phyloP scores from a whole-genome alignment of 345 rosid genomes.

The Salix brachista region DNA sequence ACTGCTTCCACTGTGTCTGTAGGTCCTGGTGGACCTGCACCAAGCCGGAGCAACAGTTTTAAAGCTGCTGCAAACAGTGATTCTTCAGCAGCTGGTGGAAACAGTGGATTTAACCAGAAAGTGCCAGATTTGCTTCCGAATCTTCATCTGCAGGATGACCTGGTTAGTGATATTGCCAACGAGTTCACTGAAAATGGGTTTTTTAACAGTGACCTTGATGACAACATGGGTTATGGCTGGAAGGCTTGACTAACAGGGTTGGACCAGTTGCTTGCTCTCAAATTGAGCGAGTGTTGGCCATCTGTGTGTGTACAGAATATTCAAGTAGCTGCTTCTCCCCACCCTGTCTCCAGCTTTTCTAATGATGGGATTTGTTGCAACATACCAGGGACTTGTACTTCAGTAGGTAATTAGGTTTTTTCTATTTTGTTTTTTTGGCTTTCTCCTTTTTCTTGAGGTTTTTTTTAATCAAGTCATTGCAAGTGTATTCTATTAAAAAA shows the following conservation, averaged over 20 bases:
- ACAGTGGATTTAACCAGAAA: constrained; percentile 43
- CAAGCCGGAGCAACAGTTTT: constrained; percentile 60
- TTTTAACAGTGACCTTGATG: constrained; percentile 69
- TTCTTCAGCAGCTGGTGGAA: constrained; percentile 48
- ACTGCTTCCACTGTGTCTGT: constrained; percentile 40
- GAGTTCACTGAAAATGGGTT: constrained; percentile 57
- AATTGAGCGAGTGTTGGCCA: constrained; percentile 16
- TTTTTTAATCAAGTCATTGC: constrained; percentile 27
- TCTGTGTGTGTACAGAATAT: constrained; percentile 41
- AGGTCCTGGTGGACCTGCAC: constrained; percentile 37
- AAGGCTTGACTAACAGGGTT: constrained; percentile 46
- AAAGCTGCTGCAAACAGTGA: constrained; percentile 57
- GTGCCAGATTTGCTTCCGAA: constrained; percentile 44
- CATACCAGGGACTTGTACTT: constrained; percentile 21
- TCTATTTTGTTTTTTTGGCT: neutral
- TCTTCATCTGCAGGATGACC: constrained; percentile 54
- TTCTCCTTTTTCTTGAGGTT: neutral
- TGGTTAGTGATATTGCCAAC: constrained; percentile 56
- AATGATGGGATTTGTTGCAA: constrained; percentile 44
- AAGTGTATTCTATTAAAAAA: constrained; percentile 54
- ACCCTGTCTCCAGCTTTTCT: constrained; percentile 6
- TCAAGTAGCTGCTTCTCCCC: constrained; percentile 27
- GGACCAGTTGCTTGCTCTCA: constrained; percentile 18
- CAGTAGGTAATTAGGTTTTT: constrained; percentile 29
- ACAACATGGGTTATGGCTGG: constrained; percentile 60